Base-by-base conservation (phyloP, 441 rosid genomes). In the Gossypium aridum region DNA sequence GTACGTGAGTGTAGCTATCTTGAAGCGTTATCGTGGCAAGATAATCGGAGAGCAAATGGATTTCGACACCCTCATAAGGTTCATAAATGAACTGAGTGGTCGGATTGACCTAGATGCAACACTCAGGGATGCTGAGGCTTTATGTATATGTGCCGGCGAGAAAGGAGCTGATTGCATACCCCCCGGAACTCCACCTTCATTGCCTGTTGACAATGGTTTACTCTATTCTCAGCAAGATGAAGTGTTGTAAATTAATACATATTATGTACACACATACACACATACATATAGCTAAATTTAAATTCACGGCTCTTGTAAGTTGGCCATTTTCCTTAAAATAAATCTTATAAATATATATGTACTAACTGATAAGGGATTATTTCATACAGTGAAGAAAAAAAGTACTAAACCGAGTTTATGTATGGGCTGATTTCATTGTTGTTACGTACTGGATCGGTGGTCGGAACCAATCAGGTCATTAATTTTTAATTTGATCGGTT, bases 41-140 rank as follows among this genome's bases (percentile, higher is more conserved):
- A 96, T 96, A 77, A 92, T 93, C 73, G 94, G 97, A 49, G 94
- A 92, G 76, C 86, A 85, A 81, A 96, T 96, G 99, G 99, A 92
- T 84, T 93, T 96, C 4, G 99, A 96, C 85, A 91, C 98, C 0
- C 95, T 96, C 16, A 79, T 94, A 86, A 96, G 90, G 83, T 96
- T 96, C 81, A 96, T 92, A 70, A 94, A 92, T 2, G 99, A 92
- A 82, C 87, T 96, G 75, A 92, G 96, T 39, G 96, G 98, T 66
- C 87, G 73, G 60, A 88, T 94, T 23, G 92, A 96, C 76, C 90
- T 92, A 5, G 92, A 94, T 69, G 73, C 91, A 20, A 75, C 85
- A 72, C 79, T 91, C 55, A 92, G 95, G 88, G 98, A 94, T 67
- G 98, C 98, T 0, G 99, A 96, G 85, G 99, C 94, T 34, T 83